These are phyloP conservation scores for Lactarius sp. DNA, from an alignment of 768 basidiomycete species.

Conservation along the genomic window DNA sequence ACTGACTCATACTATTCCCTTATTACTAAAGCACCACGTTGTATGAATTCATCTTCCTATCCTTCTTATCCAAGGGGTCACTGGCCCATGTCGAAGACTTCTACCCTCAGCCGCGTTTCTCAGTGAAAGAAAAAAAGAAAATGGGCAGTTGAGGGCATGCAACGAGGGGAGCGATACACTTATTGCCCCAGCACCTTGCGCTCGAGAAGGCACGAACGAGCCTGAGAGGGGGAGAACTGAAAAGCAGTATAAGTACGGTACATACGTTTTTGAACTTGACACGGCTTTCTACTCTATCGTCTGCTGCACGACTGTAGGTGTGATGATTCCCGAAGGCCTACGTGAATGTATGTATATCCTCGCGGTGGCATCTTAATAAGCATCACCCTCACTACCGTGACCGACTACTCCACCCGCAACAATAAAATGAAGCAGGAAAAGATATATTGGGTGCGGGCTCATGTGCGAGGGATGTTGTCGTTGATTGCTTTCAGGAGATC, in stretches of 20 bases:
- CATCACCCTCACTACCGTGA: not conserved
- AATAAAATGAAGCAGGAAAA: slow-evolving; percentile 5
- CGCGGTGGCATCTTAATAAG: not conserved
- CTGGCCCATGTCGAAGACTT: too few species aligned
- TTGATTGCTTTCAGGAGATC: slow-evolving; percentile 23
- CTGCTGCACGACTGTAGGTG: slow-evolving; percentile 1
- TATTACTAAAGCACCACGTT: too few species aligned
- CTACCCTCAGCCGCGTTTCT: not conserved
- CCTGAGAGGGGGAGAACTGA: not conserved
- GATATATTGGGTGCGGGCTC: not conserved
- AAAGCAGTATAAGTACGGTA: slow-evolving; percentile 18
- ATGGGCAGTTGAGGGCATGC: not conserved
- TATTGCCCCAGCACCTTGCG: not conserved
- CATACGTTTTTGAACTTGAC: slow-evolving; percentile 7
- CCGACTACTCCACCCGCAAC: slow-evolving; percentile 6
- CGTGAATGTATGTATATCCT: slow-evolving; percentile 1
- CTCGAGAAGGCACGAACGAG: not conserved
- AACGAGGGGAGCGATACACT: not conserved
- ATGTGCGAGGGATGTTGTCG: slow-evolving; percentile 14
- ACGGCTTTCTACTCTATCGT: slow-evolving; percentile 13
- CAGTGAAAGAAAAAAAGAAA: not conserved
- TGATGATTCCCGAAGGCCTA: slow-evolving; percentile 1
- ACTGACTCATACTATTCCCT: too few species aligned
- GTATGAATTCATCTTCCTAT: too few species aligned
- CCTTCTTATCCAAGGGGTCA: too few species aligned